Evolutionary conservation across 352 stramenopile species (phyloP).

Genomic region (Globisporangium echinulatum): DNA sequence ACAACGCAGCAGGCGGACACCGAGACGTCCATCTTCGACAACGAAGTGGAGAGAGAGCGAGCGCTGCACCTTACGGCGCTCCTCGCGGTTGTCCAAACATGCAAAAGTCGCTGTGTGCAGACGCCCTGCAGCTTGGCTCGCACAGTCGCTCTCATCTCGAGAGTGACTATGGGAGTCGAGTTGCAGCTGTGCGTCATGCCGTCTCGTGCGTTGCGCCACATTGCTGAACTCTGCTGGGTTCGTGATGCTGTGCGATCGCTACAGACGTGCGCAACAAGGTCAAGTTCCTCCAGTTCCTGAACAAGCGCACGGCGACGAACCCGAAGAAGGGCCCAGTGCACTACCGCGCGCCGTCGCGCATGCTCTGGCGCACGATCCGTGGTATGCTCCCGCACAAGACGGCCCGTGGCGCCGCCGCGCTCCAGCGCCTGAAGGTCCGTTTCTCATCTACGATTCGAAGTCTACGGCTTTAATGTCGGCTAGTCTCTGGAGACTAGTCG

Average conservation of each 20-base stretch:
- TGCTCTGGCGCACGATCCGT: constrained; percentile 91
- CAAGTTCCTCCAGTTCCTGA: constrained; percentile 98
- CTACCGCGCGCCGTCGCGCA: constrained; percentile 95
- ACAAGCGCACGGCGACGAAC: constrained; percentile 98
- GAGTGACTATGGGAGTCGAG: constrained; percentile 7
- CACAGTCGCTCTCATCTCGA: not conserved
- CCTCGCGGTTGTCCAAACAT: constrained; percentile 56
- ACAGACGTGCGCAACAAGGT: constrained; percentile 94
- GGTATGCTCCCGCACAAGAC: constrained; percentile 99
- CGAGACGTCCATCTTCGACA: constrained; percentile 1
- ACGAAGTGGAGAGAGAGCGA: constrained; percentile 9
- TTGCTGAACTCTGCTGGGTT: constrained; percentile 13
- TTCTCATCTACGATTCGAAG: not conserved
- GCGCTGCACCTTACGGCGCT: constrained; percentile 5
- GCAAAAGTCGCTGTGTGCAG: constrained; percentile 90
- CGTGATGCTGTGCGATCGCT: constrained; percentile 16
- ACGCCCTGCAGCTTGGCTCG: constrained; percentile 41
- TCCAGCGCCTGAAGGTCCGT: constrained; percentile 92
- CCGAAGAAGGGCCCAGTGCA: constrained; percentile 95
- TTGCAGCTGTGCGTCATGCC: constrained; percentile 67
- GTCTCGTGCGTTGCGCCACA: constrained; percentile 26
- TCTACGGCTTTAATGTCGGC: not conserved
- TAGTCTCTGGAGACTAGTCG: constrained; percentile 1
- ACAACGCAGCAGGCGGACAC: not conserved
- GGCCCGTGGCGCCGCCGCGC: constrained; percentile 90